phyloP scores from a whole-genome alignment of 768 basidiomycete species.

The Hypholoma sublateritium region DNA sequence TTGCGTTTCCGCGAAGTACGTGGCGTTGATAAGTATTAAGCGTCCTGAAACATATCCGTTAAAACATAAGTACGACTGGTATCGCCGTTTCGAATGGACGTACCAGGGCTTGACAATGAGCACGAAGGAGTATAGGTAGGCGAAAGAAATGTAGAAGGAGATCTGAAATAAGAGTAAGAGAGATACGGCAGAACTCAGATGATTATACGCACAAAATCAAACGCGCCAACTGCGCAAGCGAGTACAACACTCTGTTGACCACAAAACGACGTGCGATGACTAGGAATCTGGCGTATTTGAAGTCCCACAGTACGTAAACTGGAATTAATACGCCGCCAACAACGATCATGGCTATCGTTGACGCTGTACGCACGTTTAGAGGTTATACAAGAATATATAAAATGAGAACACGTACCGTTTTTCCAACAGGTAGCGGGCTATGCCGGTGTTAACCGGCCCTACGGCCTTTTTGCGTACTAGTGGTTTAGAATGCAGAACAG shows the following conservation, averaged over 20 bases:
- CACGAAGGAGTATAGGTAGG: slow-evolving; percentile 74
- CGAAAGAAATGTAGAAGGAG: slow-evolving; percentile 68
- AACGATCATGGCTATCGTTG: slow-evolving; percentile 50
- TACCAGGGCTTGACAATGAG: slow-evolving; percentile 51
- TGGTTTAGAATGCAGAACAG: too few species aligned
- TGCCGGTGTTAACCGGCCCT: too few species aligned
- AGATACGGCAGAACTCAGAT: not conserved
- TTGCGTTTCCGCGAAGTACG: slow-evolving; percentile 64
- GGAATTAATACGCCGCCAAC: slow-evolving; percentile 45
- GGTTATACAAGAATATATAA: too few species aligned
- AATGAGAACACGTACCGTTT: too few species aligned
- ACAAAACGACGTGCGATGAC: slow-evolving; percentile 65
- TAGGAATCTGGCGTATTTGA: slow-evolving; percentile 52
- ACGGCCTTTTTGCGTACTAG: too few species aligned
- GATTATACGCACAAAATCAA: slow-evolving; percentile 50
- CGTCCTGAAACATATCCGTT: slow-evolving; percentile 38
- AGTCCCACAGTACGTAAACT: slow-evolving; percentile 48
- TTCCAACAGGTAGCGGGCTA: too few species aligned
- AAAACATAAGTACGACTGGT: not conserved
- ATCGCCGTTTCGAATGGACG: not conserved
- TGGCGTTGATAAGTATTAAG: slow-evolving; percentile 50
- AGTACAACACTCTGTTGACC: slow-evolving; percentile 55
- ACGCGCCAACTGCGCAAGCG: slow-evolving; percentile 56
- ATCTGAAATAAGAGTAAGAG: slow-evolving; percentile 32
- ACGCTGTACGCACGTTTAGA: slow-evolving; percentile 28